Base-by-base conservation (phyloP, 805 yeast genomes). In the Wickerhamomyces hampshirensis region DNA sequence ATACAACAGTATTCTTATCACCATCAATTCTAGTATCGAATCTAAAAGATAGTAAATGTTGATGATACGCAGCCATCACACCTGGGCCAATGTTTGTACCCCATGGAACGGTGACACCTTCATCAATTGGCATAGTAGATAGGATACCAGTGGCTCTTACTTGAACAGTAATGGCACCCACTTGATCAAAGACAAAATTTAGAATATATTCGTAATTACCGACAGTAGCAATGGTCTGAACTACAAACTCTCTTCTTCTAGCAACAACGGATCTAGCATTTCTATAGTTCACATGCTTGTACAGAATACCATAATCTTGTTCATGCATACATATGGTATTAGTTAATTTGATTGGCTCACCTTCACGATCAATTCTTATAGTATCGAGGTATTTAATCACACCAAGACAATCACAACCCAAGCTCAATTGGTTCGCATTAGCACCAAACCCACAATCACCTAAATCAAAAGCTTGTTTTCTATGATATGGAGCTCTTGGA, bases 391-490 rank as follows among this genome's bases (percentile, higher is more conserved):
- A 84, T 59, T 80, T 75, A 59, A 84, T 82, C 42, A 77, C 76
- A 50, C 93, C 93, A 32, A 83, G 68, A 71, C 93, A 84, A 65
- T 83, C 89, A 63, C 93, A 84, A 37, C 93, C 93, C 44, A 83
- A 69, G 33, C 63, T 68, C 53, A 84, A 69, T 34, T 73, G 71
- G 65, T 84, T 81, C 46, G 84, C 88, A 43, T 69, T 73, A 46
- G 68, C 73, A 61, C 93, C 93, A 45, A 83, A 83, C 15, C 94
- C 93, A 66, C 83, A 75, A 61, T 84, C 93, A 58, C 93, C 93
- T 55, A 84, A 69, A 61, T 84, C 93, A 49, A 84, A 84, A 23
- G 93, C 93, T 66, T 82, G 89, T 66, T 84, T 84, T 71, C 91
- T 75, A 63, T 82, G 88, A 66, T 71, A 80, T 45, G 93, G 93